Evolutionary conservation across 2,329 filamentous ascomycete species (phyloP), one percentile per base, ranked within the genome.

Genomic region (Pseudomassariella vexata): DNA sequence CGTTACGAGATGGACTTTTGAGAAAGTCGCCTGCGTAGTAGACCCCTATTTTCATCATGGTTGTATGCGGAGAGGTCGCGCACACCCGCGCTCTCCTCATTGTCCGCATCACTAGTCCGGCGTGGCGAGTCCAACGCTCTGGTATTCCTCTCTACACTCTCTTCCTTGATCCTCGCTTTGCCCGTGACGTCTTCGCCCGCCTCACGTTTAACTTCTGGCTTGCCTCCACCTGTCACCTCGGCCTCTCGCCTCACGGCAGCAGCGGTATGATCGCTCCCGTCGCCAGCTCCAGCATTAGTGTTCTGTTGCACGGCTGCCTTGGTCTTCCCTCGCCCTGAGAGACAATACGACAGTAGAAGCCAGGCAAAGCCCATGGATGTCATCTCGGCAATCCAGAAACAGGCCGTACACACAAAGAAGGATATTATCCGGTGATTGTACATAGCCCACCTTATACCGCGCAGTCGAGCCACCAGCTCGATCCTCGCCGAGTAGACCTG

Each of bases 401-500:
- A 45, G 1, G 65, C 57, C 0, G 80, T 85, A 47, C 88, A 83
- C 1, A 80, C 49, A 1, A 83, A 32, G 37, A 87, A 88, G 5
- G 79, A 79, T 2, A 77, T 55, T 21, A 92, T 49, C 9, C 83
- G 77, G 61, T 90, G 82, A 39, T 86, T 79, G 49, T 92, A 92
- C 85, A 98, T 94, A 34, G 89, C 48, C 77, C 84, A 92, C 29
- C 83, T 67, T 39, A 95, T 56, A 0, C 90, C 90, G 9, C 73
- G 70, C 42, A 95, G 78, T 32, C 78, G 73, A 5, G 90, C 89
- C 18, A 73, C 78, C 40, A 96, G 76, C 3, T 70, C 72, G 20
- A 94, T 68, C 10, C 60, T 63, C 4, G 76, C 79, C 14, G 65
- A 64, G 55, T 95, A 95, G 5, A 94, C 75, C 55, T 94, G 85